Conservation (phyloP, 2,329 filamentous ascomycete species). For the Penicillium sp. region DNA sequence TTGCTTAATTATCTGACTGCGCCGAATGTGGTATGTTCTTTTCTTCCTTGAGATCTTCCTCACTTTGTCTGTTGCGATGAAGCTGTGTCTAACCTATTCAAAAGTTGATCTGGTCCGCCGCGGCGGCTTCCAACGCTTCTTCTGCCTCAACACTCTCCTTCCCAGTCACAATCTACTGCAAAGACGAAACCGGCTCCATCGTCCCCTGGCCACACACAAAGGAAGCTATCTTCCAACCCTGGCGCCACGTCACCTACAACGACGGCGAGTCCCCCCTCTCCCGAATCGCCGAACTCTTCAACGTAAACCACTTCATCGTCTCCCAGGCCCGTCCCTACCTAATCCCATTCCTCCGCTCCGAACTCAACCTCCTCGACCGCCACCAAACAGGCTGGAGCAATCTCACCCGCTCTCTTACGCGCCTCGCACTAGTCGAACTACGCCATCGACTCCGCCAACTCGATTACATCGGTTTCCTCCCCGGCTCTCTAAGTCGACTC, state of each 20-base stretch:
- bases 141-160: slow-evolving; percentile 70
- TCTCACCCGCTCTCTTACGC: slow-evolving; percentile 62
- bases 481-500: slow-evolving; percentile 72
- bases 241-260: slow-evolving; percentile 68
- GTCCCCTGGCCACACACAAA: slow-evolving; percentile 72
- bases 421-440: slow-evolving; percentile 76
- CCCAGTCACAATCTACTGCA: slow-evolving; percentile 74
- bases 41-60: background rate
- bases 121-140: slow-evolving; percentile 50
- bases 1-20: slow-evolving; percentile 91
- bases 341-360: slow-evolving; percentile 80
- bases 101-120: slow-evolving; percentile 65
- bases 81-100: slow-evolving; percentile 12
- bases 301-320: slow-evolving; percentile 94
- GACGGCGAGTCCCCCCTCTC: slow-evolving; percentile 72
- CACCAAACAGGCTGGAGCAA: slow-evolving; percentile 64
- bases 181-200: slow-evolving; percentile 74
- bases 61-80: background rate
- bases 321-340: slow-evolving; percentile 90
- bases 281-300: slow-evolving; percentile 81
- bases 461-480: slow-evolving; percentile 76
- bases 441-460: slow-evolving; percentile 82
- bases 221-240: slow-evolving; percentile 70
- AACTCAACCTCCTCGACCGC: slow-evolving; percentile 75
- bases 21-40: slow-evolving; percentile 78